phyloP scores from a whole-genome alignment of 768 basidiomycete species.

The Amylocystis lapponica region DNA sequence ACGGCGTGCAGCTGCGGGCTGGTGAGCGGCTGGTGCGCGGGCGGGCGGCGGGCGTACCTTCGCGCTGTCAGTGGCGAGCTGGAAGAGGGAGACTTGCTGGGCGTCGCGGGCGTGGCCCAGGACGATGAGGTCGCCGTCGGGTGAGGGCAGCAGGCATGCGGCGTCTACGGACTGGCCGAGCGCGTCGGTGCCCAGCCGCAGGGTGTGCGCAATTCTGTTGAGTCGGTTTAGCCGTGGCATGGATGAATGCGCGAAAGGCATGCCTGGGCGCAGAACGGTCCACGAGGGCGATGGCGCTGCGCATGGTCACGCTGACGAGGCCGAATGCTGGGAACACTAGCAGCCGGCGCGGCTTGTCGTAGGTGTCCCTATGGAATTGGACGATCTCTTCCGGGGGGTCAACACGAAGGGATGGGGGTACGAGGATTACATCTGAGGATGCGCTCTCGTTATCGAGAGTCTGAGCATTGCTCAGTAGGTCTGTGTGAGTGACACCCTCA shows the following conservation, averaged over 20 bases:
- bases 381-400: background rate
- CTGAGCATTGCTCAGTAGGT: too few relatives aligned
- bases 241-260: too few relatives aligned
- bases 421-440: too few relatives aligned
- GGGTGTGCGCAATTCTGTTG: background rate
- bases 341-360: constrained; percentile 37
- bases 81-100: constrained; percentile 13
- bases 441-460: too few relatives aligned
- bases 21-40: background rate
- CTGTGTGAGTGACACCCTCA: too few relatives aligned
- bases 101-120: constrained; percentile 34
- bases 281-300: constrained; percentile 28
- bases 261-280: background rate
- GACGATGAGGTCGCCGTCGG: constrained; percentile 23
- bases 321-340: constrained; percentile 16
- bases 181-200: constrained; percentile 15
- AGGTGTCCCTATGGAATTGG: constrained; percentile 15
- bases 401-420: too few relatives aligned
- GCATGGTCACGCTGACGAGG: constrained; percentile 32
- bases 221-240: too few relatives aligned
- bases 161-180: constrained; percentile 32
- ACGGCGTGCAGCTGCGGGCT: constrained; percentile 4
- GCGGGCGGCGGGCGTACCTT: too few relatives aligned
- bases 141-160: constrained; percentile 31
- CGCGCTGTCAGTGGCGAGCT: constrained; percentile 1